Percentiles rank a stretch among this genome's conserved stretches.
Conservation (phyloP, 2,329 filamentous ascomycete genomes). For the Cercospora sp. region DNA sequence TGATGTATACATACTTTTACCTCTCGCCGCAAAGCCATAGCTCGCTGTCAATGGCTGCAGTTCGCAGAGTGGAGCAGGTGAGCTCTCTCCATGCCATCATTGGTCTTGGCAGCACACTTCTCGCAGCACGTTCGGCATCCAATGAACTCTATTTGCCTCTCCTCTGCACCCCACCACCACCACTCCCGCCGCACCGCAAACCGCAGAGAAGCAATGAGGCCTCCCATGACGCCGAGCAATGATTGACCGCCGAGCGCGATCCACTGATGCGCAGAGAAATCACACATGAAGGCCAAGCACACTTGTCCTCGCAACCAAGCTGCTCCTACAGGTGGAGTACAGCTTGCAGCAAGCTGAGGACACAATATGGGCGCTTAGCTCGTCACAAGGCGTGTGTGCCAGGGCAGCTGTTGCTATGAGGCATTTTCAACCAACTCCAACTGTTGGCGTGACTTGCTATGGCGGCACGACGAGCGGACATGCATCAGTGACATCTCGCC, state of each 20-base stretch:
- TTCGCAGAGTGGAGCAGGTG: background rate
- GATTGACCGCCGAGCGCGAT: background rate
- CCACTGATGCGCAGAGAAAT: background rate
- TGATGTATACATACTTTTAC: background rate
- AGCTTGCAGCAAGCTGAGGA: background rate
- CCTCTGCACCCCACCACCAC: background rate
- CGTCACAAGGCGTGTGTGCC: background rate
- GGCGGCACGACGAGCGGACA: background rate
- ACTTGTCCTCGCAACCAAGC: background rate
- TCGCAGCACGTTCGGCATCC: background rate
- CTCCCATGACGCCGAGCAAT: background rate
- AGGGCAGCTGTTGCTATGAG: background rate
- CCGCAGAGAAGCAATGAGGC: background rate
- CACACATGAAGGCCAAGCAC: conserved; percentile 3
- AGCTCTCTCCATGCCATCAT: background rate
- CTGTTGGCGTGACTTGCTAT: background rate
- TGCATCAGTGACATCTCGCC: background rate
- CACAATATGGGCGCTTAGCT: background rate
- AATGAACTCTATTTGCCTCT: background rate
- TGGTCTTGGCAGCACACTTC: background rate
- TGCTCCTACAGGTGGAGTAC: background rate
- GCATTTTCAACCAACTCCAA: background rate
- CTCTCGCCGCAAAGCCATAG: background rate
- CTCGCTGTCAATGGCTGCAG: background rate
- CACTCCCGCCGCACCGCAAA: background rate